Base-by-base conservation (phyloP, 169 alveolate species). In the Cryptosporidium meleagridis region DNA sequence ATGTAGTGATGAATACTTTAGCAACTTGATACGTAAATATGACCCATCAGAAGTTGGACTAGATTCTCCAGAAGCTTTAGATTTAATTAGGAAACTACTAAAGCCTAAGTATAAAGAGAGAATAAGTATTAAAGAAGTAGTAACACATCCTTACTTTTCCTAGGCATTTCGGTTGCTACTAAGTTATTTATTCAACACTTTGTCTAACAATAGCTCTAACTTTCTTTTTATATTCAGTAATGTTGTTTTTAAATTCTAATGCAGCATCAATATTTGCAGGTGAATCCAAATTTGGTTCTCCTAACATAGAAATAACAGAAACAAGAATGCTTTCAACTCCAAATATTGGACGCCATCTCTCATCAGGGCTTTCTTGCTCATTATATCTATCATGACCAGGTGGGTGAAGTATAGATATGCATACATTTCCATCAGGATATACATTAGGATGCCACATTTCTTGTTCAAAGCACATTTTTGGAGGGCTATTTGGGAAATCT, bases 361-460 rank as follows among this genome's bases (percentile, higher is more conserved):
- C 99, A 67, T 97, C 99, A n/a, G 99, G 97, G 1, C 95, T 94
- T 93, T 98, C 99, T 86, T 97, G 98, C 70, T 95, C 97, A 94
- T 98, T 98, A 92, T 95, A 96, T 55, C 92, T 92, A 92, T 98
- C 99, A 23, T 94, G 93, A 23, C 99, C 99, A 16, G 99, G 99
- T 10, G 99, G 98, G 87, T 97, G 99, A 33, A 98, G 94, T 75
- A 98, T 98, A 12, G 99, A 96, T 55, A 98, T 98, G 93, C 99
- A 98, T 12, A 98, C 99, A 75, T 94, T 93, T n/a, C 99, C 99
- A 92, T 96, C 99, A 23, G 98, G 97, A 70, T 85, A 87, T 85
- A 96, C 96, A 94, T 97, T 98, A 16, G 99, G 99, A 86, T 97
- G 99, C 98, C 99, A 98, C 99, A 98, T 97, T 91, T 97, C 98